Evolutionary conservation across 306 rosid species (phyloP).

Genomic region (Medicago arabica): DNA sequence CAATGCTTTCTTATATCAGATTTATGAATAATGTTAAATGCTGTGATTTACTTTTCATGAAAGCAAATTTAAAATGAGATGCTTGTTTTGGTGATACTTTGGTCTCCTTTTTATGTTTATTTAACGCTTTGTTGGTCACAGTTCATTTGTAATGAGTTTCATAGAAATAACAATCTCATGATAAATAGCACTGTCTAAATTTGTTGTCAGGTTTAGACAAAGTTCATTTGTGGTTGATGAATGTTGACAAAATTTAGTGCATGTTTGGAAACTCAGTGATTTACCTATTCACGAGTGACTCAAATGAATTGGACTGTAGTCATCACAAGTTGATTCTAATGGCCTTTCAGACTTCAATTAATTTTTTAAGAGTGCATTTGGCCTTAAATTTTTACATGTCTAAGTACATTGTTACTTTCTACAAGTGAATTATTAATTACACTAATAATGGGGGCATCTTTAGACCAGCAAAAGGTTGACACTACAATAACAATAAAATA

Average conservation of each 20-base stretch:
- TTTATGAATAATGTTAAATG: no score
- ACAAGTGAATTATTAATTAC: background rate
- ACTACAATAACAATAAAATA: background rate
- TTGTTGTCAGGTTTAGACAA: no score
- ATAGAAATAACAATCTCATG: background rate
- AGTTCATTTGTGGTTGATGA: no score
- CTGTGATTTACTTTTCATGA: background rate
- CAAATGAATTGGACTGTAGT: background rate
- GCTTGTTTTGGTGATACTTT: background rate
- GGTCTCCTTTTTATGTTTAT: background rate
- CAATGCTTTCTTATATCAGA: no score
- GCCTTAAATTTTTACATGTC: background rate
- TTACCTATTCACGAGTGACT: background rate
- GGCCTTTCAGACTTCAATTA: slow-evolving; percentile 3
- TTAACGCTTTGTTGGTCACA: background rate
- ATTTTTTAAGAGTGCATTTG: background rate
- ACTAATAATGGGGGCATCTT: slow-evolving; percentile 1
- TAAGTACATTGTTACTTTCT: background rate
- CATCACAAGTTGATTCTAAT: background rate
- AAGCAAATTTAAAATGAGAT: background rate
- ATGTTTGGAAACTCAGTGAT: background rate
- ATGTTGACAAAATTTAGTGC: background rate
- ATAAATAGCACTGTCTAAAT: slow-evolving; percentile 10
- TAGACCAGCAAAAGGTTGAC: slow-evolving; percentile 5
- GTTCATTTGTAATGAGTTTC: background rate